A percentile compares a stretch with the other conserved stretches of the same genome.
These are phyloP conservation scores for Chytriomyces sp. DNA, from an alignment of 192 early-diverging fungal genomes.

Conservation along the genomic window DNA sequence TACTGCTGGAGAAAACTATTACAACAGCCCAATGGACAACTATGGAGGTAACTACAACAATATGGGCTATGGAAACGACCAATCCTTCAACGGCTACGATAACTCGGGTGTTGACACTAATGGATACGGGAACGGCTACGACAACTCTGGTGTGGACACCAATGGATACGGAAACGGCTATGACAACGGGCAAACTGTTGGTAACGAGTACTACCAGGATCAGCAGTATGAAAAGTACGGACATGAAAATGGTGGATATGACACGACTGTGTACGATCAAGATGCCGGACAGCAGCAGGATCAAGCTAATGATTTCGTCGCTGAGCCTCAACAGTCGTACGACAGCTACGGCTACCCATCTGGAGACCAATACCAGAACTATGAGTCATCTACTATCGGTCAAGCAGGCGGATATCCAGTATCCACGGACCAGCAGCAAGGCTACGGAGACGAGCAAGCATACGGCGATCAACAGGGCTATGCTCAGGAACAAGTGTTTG, in stretches of 20 bases:
- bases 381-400: too few species aligned
- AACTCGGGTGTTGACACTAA: not conserved
- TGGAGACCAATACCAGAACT: too few species aligned
- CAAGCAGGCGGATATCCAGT: too few species aligned
- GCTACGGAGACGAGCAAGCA: constrained; percentile 1
- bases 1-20: not conserved
- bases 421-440: too few species aligned
- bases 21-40: not conserved
- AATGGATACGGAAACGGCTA: not conserved
- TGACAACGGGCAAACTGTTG: not conserved
- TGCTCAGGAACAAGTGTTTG: not conserved
- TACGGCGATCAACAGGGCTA: too few species aligned
- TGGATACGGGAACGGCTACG: not conserved
- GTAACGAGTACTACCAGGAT: not conserved
- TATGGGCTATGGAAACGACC: not conserved
- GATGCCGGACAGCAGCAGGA: too few species aligned
- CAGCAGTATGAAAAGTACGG: too few species aligned
- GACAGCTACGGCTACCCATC: too few species aligned
- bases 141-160: not conserved
- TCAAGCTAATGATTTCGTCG: too few species aligned
- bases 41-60: constrained; percentile 2
- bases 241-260: too few species aligned
- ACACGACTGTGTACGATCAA: too few species aligned
- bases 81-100: not conserved
- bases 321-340: too few species aligned